phyloP scores from a whole-genome alignment of 768 basidiomycete genomes.

The Mycena metata region DNA sequence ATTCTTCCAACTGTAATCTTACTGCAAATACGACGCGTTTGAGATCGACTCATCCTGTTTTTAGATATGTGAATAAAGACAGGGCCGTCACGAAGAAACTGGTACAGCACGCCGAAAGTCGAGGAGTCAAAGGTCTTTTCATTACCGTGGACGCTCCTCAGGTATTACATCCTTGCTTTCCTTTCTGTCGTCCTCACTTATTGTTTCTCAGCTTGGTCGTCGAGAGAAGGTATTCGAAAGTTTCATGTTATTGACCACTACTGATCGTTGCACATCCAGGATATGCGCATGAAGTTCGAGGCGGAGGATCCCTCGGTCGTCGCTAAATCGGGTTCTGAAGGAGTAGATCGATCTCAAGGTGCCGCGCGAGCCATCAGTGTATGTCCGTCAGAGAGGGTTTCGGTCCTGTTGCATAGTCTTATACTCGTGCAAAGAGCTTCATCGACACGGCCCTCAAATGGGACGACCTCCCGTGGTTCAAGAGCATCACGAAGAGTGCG shows the following conservation, averaged over 20 bases:
- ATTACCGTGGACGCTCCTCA: constrained; percentile 99
- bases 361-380: constrained; percentile 95
- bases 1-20: constrained; percentile 84
- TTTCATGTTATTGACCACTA: neutral
- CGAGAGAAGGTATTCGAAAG: constrained; percentile 68
- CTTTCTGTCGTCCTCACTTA: neutral
- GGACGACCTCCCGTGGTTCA: constrained; percentile 88
- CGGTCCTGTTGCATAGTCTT: no score
- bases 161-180: constrained; percentile 5
- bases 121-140: constrained; percentile 94
- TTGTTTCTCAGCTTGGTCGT: constrained; percentile 70
- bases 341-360: constrained; percentile 88
- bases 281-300: constrained; percentile 96
- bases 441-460: constrained; percentile 94
- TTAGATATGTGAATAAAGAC: constrained; percentile 93
- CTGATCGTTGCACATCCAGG: constrained; percentile 45
- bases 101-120: constrained; percentile 90
- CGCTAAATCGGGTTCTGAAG: constrained; percentile 62
- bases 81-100: constrained; percentile 87
- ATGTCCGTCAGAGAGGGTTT: constrained; percentile 42
- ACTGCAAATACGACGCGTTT: neutral
- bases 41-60: neutral
- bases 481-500: constrained; percentile 77
- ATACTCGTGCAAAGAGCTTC: constrained; percentile 76
- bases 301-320: constrained; percentile 76